Evolutionary conservation across 768 basidiomycete genomes (phyloP), one percentile per base, ranked within the genome.

Genomic region (Pleurotus salmoneostramineus): DNA sequence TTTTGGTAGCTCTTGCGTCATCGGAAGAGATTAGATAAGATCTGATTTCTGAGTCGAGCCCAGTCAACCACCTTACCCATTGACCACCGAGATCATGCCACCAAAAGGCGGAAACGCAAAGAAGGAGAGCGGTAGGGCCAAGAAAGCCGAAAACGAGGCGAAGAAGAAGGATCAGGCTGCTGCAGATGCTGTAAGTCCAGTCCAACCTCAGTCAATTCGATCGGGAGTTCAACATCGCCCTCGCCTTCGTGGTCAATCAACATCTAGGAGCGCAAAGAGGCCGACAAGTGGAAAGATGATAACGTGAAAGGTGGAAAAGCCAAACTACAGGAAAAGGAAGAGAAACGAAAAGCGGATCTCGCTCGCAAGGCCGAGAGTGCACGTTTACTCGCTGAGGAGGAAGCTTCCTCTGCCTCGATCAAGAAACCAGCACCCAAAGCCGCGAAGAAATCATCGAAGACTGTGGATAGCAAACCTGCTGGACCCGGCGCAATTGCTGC

Each of bases 81-180:
- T 31, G 21, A 49, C 5, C 11, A 46, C 45, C 17, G 42, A 35
- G 51, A 68, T 52, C 31, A 95, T 95, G 95, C 73, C 95, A 49
- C 94, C 95, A 0, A 93, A 92, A 71, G 90, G 87, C 61, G 84
- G 81, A 64, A 96, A 94, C 77, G 78, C 91, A 58, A 97, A 96
- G 85, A 96, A 96, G 70, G 95, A 96, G 71, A 73, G 84, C 44
- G 94, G 95, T 3, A 74, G 90, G 56, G 89, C 94, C 0, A 95
- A 93, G 74, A 97, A 97, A 71, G 91, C 91, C 27, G 91, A 95
- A 67, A 95, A 93, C 68, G 91, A 93, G 68, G 77, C 82, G 6
- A 92, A 88, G 78, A 95, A 94, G 72, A 80, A 83, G 60, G 83
- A 80, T 5, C 78, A 76, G 3, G 85, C 78, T 0, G 78, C 76